Evolutionary conservation across 805 yeast species (phyloP), one percentile per base, ranked within the genome.

Genomic region (Saturnispora gosingensis): DNA sequence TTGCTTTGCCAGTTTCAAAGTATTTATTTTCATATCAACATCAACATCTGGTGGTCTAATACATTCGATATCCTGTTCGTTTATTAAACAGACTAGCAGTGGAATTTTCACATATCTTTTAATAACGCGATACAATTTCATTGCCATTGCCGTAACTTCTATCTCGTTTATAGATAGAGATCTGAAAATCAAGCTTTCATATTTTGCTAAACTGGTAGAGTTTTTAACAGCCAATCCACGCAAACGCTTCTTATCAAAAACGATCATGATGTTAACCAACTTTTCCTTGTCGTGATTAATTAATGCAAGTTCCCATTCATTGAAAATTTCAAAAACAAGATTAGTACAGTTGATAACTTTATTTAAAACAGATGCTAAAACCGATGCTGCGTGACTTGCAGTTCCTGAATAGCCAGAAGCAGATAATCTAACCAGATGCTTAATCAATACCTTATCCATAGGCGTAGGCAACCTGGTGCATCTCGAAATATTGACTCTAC

Each of bases 401-500:
- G 86, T 78, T 3, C 81, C 81, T 0, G 82, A 70, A 61, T 87
- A 91, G 0, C 83, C 72, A 0, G 96, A 86, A 8, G 85, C 74
- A 0, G 90, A 73, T 22, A 85, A 63, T 11, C 69, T 64, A 13
- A 85, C 79, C 8, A 90, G 70, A 63, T 88, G 95, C 46, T 72
- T 73, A 39, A 93, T 64, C 38, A 93, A 66, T 2, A 71, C 50
- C 50, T 72, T 76, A 56, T 89, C 97, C 9, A 83, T 62, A 7
- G 74, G 76, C 0, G 88, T 77, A 59, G 87, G 86, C 6, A 81
- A 70, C 55, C 96, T 74, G 3, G 85, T 81, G 0, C 91, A 84
- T 0, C 88, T 77, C 59, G 83, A 87, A 36, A 86, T 72, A 1
- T 80, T 71, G 25, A 84, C 78, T 58, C 98, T 77, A 57, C 85